These are phyloP conservation scores for Solanum chacoense DNA, from an alignment of 305 asterid genomes.

Conservation along the genomic window DNA sequence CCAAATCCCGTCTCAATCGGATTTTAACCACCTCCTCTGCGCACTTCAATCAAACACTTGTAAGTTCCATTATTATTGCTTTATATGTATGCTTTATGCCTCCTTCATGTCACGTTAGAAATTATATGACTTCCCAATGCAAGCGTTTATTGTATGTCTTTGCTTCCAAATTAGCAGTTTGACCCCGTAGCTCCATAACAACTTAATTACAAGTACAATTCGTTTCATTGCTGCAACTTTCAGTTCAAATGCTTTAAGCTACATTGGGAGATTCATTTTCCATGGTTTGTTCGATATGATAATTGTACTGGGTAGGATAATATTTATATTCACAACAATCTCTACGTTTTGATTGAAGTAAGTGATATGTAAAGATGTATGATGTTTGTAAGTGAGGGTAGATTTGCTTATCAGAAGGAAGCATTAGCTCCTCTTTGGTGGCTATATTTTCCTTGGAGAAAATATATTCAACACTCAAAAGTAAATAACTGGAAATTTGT, in stretches of 20 bases:
- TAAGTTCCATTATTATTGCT: conserved; percentile 13
- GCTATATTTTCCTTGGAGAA: background rate
- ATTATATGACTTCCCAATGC: background rate
- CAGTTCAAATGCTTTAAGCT: background rate
- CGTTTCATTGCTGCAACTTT: background rate
- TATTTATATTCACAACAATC: background rate
- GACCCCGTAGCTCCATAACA: background rate
- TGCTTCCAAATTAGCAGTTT: background rate
- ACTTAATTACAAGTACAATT: background rate
- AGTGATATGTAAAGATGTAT: background rate
- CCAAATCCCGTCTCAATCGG: conserved; percentile 64
- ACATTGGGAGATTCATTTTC: background rate
- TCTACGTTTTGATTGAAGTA: background rate
- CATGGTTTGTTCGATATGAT: background rate
- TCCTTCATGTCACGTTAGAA: background rate
- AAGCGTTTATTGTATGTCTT: background rate
- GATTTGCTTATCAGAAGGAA: background rate
- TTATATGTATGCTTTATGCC: background rate
- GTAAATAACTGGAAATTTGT: background rate
- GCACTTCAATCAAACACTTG: conserved; percentile 69
- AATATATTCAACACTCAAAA: background rate
- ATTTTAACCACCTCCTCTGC: conserved; percentile 67
- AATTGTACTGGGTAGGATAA: background rate
- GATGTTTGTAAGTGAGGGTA: background rate
- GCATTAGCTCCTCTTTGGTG: background rate